Conservation (phyloP, 495 filamentous ascomycete genomes). For the Immersiella caudata region DNA sequence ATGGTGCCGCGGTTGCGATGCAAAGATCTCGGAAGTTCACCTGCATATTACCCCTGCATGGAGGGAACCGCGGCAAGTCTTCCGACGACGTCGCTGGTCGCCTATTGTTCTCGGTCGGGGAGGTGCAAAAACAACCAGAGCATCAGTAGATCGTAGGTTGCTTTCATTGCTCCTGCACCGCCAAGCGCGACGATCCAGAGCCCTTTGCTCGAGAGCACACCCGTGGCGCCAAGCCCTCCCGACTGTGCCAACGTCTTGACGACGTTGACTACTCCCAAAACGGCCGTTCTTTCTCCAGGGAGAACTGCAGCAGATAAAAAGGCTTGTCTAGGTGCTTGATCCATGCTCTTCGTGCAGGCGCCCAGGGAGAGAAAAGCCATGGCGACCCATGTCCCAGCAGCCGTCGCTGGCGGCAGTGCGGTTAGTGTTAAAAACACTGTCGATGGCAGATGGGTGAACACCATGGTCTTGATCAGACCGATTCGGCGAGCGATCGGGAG, state of each 20-base stretch:
- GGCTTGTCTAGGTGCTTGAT: slow-evolving; percentile 76
- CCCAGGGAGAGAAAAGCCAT: slow-evolving; percentile 70
- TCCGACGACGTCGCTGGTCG: neutral
- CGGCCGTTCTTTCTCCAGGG: slow-evolving; percentile 74
- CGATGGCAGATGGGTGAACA: slow-evolving; percentile 81
- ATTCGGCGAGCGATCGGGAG: slow-evolving; percentile 74
- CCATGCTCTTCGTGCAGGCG: slow-evolving; percentile 74
- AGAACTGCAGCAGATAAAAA: slow-evolving; percentile 75
- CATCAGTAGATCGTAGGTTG: slow-evolving; percentile 72
- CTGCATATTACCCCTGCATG: neutral
- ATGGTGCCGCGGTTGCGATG: neutral
- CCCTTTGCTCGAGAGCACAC: slow-evolving; percentile 63
- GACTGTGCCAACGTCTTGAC: slow-evolving; percentile 66
- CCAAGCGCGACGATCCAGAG: slow-evolving; percentile 74
- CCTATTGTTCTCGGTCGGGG: neutral
- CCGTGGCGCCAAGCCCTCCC: slow-evolving; percentile 68
- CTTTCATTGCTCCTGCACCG: slow-evolving; percentile 65
- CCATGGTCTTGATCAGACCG: slow-evolving; percentile 83
- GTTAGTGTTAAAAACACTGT: slow-evolving; percentile 72
- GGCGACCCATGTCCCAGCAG: slow-evolving; percentile 50
- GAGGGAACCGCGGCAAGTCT: neutral
- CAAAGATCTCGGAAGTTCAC: neutral
- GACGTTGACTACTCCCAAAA: slow-evolving; percentile 73
- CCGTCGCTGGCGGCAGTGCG: slow-evolving; percentile 53
- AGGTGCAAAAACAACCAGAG: slow-evolving; percentile 57